Conservation (phyloP, 345 rosid species). For the Noccaea caerulescens region DNA sequence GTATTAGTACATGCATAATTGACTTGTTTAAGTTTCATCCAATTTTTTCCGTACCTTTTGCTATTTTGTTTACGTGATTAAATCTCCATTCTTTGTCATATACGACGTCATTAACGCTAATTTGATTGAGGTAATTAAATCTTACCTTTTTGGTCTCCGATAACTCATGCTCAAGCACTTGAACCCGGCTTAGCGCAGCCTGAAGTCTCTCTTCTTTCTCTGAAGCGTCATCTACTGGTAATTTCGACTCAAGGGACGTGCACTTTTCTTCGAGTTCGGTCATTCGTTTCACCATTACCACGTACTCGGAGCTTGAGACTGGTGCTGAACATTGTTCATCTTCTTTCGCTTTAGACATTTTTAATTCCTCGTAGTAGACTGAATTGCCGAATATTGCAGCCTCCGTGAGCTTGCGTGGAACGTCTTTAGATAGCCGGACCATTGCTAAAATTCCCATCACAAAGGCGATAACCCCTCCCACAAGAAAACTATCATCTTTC, state of each 20-base stretch:
- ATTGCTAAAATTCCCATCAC: slow-evolving; percentile 66
- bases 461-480: slow-evolving; percentile 62
- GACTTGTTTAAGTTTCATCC: too few species aligned
- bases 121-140: slow-evolving; percentile 9
- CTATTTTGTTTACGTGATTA: background rate
- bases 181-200: slow-evolving; percentile 62
- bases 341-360: slow-evolving; percentile 9
- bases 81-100: background rate
- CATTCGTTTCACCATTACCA: slow-evolving; percentile 66
- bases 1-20: too few species aligned
- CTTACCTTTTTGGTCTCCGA: slow-evolving; percentile 68
- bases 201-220: slow-evolving; percentile 74
- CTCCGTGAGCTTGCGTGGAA: slow-evolving; percentile 63
- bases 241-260: slow-evolving; percentile 44
- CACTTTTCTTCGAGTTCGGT: slow-evolving; percentile 69
- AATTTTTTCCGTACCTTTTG: background rate
- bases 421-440: slow-evolving; percentile 59
- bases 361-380: slow-evolving; percentile 12
- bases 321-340: slow-evolving; percentile 39
- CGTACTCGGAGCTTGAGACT: slow-evolving; percentile 55
- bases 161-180: slow-evolving; percentile 64
- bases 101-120: background rate
- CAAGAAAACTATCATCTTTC: slow-evolving; percentile 41
- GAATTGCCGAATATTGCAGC: slow-evolving; percentile 54
- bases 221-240: slow-evolving; percentile 44